These are phyloP conservation scores for Camellia oleifera DNA, from an alignment of 179 eudicot species.

Conservation along the genomic window DNA sequence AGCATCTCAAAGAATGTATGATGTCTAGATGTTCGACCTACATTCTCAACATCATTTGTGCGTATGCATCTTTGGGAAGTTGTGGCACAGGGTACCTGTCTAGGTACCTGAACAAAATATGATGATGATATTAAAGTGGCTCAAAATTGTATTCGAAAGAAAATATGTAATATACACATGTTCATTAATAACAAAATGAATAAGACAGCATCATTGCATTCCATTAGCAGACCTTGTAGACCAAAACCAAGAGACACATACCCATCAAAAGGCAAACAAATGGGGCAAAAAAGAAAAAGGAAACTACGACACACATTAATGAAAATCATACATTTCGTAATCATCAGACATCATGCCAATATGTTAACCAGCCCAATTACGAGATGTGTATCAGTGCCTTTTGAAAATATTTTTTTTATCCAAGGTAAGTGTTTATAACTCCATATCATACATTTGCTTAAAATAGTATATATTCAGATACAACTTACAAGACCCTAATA, in stretches of 20 bases:
- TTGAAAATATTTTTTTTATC: not conserved
- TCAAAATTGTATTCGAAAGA: not conserved
- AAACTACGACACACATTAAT: not conserved
- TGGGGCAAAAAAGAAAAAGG: not conserved
- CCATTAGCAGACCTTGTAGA: not conserved
- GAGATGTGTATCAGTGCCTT: not conserved
- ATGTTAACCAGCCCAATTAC: not conserved
- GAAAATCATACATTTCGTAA: not conserved
- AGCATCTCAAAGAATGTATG: constrained; percentile 99
- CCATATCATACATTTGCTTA: not conserved
- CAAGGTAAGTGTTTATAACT: not conserved
- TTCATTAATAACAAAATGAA: not conserved
- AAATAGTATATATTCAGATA: not conserved
- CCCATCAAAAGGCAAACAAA: not conserved
- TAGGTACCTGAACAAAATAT: constrained; percentile 58
- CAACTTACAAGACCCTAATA: constrained; percentile 11
- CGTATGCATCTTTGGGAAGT: constrained; percentile 95
- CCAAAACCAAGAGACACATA: not conserved
- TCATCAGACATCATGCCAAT: not conserved
- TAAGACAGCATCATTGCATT: not conserved
- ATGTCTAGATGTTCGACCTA: constrained; percentile 88
- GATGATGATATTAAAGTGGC: too few relatives aligned
- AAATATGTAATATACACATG: not conserved
- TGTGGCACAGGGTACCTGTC: constrained; percentile 81
- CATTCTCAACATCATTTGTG: constrained; percentile 94